A percentile compares a stretch with the other conserved stretches of the same genome.
Conservation (phyloP, 345 rosid species). For the Eucalyptus caleyi region DNA sequence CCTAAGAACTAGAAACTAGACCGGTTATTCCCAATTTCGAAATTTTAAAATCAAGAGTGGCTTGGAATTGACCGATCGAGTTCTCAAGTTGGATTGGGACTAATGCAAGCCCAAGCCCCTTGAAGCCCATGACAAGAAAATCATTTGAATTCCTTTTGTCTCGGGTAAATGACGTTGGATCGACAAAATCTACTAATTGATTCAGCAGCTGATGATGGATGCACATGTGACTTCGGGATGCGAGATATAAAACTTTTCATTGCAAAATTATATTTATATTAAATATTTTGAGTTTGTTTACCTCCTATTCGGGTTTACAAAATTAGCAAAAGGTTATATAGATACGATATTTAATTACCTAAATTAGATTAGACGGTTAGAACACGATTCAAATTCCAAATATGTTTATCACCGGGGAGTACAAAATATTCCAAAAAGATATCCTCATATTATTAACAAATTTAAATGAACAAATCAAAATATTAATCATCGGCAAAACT, state of each 20-base stretch:
- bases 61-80: neutral
- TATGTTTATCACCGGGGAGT: no score
- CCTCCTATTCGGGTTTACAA: neutral
- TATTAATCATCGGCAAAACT: fast-evolving
- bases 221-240: neutral
- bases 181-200: neutral
- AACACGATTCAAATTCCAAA: neutral
- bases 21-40: fast-evolving
- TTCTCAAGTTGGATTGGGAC: neutral
- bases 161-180: neutral
- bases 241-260: neutral
- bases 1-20: fast-evolving
- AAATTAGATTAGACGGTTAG: neutral
- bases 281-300: neutral
- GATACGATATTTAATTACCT: neutral
- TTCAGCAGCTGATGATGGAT: neutral
- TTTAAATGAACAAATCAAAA: no score
- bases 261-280: neutral
- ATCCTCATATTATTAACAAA: no score
- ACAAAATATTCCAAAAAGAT: neutral
- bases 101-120: neutral
- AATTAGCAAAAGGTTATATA: neutral
- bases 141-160: neutral
- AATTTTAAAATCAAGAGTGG: neutral
- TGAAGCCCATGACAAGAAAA: neutral